Base-by-base conservation (phyloP, 495 filamentous ascomycete genomes). In the Hypoxylon cercidicola region DNA sequence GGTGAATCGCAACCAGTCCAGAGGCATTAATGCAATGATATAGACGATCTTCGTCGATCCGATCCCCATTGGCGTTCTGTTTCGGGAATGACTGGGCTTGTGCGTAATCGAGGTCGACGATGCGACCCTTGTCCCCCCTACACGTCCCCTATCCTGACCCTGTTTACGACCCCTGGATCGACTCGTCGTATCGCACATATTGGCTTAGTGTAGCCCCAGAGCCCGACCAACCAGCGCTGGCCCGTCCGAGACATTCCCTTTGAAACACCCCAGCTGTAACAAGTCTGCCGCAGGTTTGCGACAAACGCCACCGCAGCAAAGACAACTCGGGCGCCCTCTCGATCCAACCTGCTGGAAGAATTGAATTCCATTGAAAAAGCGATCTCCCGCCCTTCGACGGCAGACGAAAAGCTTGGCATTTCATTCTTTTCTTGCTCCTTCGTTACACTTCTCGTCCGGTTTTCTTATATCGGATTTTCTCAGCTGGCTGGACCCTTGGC, bases 201-300 rank as follows among this genome's bases (percentile, higher is more conserved):
- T 28, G 25, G 7, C 7, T 28, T 28, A 28, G 25, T 28, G 25
- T 28, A 28, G 25, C 25, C 25, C 25, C 3, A 28, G 25, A 28
- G 7, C 53, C 51, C 47, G 53, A 39, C 62, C 55, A 66, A 56
- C 63, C 41, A 50, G 9, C 23, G 15, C 41, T 19, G 28, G n/a
- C 44, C 25, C 51, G 20, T 30, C 13, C 62, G 44, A 66, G 62
- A 65, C 62, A 28, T 28, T 7, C 3, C 35, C 39, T 61, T 66
- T 66, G 63, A 66, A 66, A 66, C 63, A 32, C 63, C 37, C 20
- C 51, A n/a, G 51, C 53, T 61, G 63, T 66, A 56, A 66, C 63
- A 66, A 66, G 57, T 61, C 43, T 66, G 63, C 63, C 63, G 63
- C 63, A 66, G 56, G 41, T 61, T 61, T 66, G 30, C 28, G 48